Evolutionary conservation across 768 basidiomycete genomes (phyloP).

Genomic region (Podaxis pistillaris): DNA sequence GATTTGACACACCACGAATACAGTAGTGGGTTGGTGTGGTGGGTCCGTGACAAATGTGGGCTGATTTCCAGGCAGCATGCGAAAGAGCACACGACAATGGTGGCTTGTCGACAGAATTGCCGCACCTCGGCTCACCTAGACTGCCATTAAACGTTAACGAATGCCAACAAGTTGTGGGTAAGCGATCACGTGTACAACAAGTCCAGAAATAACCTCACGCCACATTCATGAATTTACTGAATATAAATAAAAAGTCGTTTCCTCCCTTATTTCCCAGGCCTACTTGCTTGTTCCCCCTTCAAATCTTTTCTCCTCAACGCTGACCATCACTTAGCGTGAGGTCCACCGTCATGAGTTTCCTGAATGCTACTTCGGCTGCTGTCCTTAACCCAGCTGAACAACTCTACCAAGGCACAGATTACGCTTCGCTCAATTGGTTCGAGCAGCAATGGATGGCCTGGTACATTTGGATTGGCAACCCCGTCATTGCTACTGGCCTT

Average conservation of each 20-base stretch:
- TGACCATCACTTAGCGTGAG: not conserved
- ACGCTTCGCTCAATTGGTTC: slow-evolving; percentile 59
- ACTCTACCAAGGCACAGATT: slow-evolving; percentile 60
- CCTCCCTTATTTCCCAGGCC: not conserved
- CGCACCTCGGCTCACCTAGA: no score
- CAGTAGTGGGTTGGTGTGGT: not conserved
- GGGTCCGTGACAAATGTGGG: not conserved
- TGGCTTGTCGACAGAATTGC: not conserved
- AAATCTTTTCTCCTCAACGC: not conserved
- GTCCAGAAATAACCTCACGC: slow-evolving; percentile 11
- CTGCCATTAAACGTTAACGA: no score
- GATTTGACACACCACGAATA: not conserved
- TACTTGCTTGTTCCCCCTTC: not conserved
- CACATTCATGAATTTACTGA: slow-evolving; percentile 3
- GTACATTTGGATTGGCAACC: slow-evolving; percentile 87
- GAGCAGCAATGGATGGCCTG: slow-evolving; percentile 84
- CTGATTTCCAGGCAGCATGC: not conserved
- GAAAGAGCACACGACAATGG: not conserved
- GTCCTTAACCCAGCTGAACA: slow-evolving; percentile 28
- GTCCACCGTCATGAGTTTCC: slow-evolving; percentile 39
- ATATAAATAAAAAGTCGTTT: slow-evolving; percentile 7
- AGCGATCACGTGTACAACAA: not conserved
- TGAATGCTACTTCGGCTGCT: slow-evolving; percentile 32
- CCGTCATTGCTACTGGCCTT: slow-evolving; percentile 88
- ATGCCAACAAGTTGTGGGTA: not conserved